Evolutionary conservation across 1,284 basidiomycete genomes (phyloP).

Genomic region (Moniliophthora roreri): DNA sequence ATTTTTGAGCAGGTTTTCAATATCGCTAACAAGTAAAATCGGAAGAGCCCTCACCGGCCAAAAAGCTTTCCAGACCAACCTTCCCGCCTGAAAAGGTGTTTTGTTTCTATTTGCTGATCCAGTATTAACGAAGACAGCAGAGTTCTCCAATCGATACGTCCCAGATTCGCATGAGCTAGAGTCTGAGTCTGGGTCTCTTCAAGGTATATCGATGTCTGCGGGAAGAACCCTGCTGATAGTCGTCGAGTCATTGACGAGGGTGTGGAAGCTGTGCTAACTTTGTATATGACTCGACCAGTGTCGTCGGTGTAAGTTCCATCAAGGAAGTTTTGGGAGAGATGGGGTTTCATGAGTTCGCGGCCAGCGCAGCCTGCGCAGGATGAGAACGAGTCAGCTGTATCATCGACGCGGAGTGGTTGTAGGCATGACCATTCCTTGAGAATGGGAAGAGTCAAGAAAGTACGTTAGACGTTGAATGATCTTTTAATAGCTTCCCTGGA

Average conservation of each 20-base stretch:
- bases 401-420: too few species aligned
- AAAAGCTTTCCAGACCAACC: neutral
- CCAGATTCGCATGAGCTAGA: slow-evolving; percentile 23
- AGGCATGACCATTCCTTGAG: too few species aligned
- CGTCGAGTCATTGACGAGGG: slow-evolving; percentile 14
- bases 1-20: too few species aligned
- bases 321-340: neutral
- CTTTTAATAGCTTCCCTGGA: too few species aligned
- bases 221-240: slow-evolving; percentile 19
- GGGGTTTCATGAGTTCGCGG: neutral
- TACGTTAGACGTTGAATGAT: too few species aligned
- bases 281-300: slow-evolving; percentile 27
- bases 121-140: slow-evolving; percentile 25
- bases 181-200: slow-evolving; percentile 7
- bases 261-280: slow-evolving; percentile 22
- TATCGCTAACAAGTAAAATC: too few species aligned
- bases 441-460: too few species aligned
- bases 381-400: too few species aligned
- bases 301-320: slow-evolving; percentile 21
- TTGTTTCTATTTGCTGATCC: slow-evolving; percentile 22
- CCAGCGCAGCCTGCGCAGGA: too few species aligned
- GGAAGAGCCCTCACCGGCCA: too few species aligned
- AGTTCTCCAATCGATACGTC: slow-evolving; percentile 27
- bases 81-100: slow-evolving; percentile 3
- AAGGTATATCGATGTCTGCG: neutral